These are phyloP conservation scores for Ogataea methylovora DNA, from an alignment of 805 yeast species.

Conservation along the genomic window DNA sequence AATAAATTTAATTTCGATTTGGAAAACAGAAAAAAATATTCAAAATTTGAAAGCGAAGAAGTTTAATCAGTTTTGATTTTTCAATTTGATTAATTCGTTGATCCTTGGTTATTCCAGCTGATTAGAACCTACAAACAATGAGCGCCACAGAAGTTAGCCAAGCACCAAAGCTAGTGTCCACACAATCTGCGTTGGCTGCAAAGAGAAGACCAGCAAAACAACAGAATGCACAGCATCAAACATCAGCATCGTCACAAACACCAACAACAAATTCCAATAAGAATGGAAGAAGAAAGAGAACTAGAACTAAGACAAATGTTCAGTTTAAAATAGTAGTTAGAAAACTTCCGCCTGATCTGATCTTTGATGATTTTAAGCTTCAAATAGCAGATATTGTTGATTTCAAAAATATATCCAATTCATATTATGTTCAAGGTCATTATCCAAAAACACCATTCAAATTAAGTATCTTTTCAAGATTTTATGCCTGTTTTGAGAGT, in stretches of 20 bases:
- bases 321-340: conserved; percentile 30
- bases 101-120: too few relatives aligned
- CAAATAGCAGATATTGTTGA: conserved; percentile 9
- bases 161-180: not conserved
- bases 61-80: too few relatives aligned
- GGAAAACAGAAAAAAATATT: too few relatives aligned
- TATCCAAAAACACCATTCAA: conserved; percentile 31
- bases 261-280: conserved; percentile 1
- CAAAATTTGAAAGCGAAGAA: too few relatives aligned
- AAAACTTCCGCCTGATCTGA: conserved; percentile 34
- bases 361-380: conserved; percentile 23
- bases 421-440: conserved; percentile 35
- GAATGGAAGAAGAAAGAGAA: not conserved
- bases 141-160: not conserved
- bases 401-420: conserved; percentile 6
- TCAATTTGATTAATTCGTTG: too few relatives aligned
- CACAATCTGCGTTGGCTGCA: not conserved
- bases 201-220: not conserved
- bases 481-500: conserved; percentile 30
- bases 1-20: too few relatives aligned
- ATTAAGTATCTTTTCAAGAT: conserved; percentile 31
- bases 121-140: not conserved
- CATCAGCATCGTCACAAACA: not conserved
- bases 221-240: not conserved
- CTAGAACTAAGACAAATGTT: not conserved